Percentiles rank a stretch among this genome's conserved stretches.
Evolutionary conservation across 1,284 basidiomycete genomes (phyloP).

Genomic region (Sporisorium scitamineum): DNA sequence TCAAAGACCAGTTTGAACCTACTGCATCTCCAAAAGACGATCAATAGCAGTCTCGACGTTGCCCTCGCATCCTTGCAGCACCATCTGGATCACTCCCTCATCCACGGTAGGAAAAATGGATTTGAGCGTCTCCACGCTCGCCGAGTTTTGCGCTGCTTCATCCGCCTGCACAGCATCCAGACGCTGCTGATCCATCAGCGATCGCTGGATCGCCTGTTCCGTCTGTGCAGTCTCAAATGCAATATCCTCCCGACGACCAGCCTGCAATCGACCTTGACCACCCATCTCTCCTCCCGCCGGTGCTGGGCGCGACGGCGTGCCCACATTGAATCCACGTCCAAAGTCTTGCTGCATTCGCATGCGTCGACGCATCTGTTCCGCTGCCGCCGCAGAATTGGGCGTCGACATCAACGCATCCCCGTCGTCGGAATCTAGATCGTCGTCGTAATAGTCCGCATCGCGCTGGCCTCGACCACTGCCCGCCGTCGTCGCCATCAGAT

Average conservation of each 20-base stretch:
- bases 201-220: constrained; percentile 44
- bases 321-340: constrained; percentile 7
- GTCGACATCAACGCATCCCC: constrained; percentile 1
- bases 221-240: constrained; percentile 39
- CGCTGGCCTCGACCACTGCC: constrained; percentile 6
- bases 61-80: constrained; percentile 56
- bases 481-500: constrained; percentile 31
- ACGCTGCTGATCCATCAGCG: constrained; percentile 33
- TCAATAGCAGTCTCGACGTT: constrained; percentile 64
- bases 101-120: constrained; percentile 63
- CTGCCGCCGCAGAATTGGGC: constrained; percentile 29
- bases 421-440: constrained; percentile 12
- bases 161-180: constrained; percentile 22
- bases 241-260: constrained; percentile 23
- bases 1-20: too few species aligned
- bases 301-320: constrained; percentile 28
- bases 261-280: constrained; percentile 8
- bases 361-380: constrained; percentile 30
- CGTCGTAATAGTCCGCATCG: constrained; percentile 32
- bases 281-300: neutral
- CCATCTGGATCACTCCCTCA: constrained; percentile 54
- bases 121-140: constrained; percentile 55
- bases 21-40: constrained; percentile 61
- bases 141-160: constrained; percentile 48
- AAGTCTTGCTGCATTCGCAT: constrained; percentile 47